Conservation (phyloP, 2,329 filamentous ascomycete species). For the Parastagonospora nodorum region DNA sequence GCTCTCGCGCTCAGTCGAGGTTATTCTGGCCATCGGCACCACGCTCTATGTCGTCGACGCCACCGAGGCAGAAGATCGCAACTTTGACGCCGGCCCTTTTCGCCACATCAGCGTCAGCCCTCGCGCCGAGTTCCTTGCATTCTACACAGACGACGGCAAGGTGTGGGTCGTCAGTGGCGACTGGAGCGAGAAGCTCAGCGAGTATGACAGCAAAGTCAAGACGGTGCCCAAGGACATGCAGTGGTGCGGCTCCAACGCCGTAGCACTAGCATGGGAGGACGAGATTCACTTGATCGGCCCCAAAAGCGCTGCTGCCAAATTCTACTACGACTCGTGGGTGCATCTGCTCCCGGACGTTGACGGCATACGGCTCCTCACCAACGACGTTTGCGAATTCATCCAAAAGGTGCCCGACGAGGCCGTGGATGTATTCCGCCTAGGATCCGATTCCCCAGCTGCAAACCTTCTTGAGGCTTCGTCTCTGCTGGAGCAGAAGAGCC, state of each 20-base stretch:
- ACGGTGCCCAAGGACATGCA: conserved; percentile 86
- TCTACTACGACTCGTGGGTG: conserved; percentile 89
- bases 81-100: conserved; percentile 91
- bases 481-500: conserved; percentile 89
- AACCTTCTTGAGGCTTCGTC: conserved; percentile 93
- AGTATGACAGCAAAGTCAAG: conserved; percentile 86
- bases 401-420: conserved; percentile 88
- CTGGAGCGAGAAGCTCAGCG: conserved; percentile 88
- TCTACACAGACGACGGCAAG: conserved; percentile 82
- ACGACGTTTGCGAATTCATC: conserved; percentile 96
- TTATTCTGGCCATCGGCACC: conserved; percentile 80
- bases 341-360: conserved; percentile 88
- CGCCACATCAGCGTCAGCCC: conserved; percentile 89
- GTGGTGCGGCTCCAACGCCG: conserved; percentile 96
- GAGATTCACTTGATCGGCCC: conserved; percentile 94
- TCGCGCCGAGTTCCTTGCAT: conserved; percentile 82
- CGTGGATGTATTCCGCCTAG: conserved; percentile 86
- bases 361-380: conserved; percentile 87
- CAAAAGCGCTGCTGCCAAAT: conserved; percentile 74
- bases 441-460: conserved; percentile 85
- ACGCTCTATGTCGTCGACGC: conserved; percentile 89
- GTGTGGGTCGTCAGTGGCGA: conserved; percentile 94
- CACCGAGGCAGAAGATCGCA: conserved; percentile 86
- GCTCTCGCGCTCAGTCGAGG: conserved; percentile 90
- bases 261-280: conserved; percentile 95